Base-by-base conservation (phyloP, 768 basidiomycete genomes). In the Lyophyllum shimeji region DNA sequence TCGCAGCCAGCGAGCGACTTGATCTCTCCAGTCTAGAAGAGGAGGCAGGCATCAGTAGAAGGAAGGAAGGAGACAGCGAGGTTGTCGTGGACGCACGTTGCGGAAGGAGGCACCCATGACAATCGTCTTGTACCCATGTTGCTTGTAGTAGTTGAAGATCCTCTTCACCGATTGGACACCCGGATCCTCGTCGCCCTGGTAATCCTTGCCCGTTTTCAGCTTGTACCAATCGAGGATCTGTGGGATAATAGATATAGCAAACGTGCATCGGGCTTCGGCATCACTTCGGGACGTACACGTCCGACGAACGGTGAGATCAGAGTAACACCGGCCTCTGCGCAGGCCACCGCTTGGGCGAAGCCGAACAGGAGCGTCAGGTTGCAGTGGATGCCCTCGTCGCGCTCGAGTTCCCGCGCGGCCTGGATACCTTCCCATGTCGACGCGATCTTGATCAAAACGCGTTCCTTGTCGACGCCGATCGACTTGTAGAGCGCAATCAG, bases 91-190 rank as follows among this genome's bases (percentile, higher is more conserved):
- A 77, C 89, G 55, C 64, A 95, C 88, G 81, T 98, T 98, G 71
- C 97, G 91, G 95, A 99, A 98, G 29, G 94, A 96, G 57, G 97
- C 97, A 70, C 96, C 97, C 97, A 98, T 98, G 73, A 98, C 96
- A 75, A 99, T 98, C 65, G 97, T 99, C 68, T 95, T 93, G 85
- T 99, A 98, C 57, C 84, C 82, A 76, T 98, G 85, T 71, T 97
- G 95, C 83, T 98, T 98, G 86, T 99, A 99, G 76, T 95, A 98
- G 82, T 96, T 92, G 86, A 89, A 99, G 80, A 99, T 99, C 76
- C 83, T 90, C 80, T 92, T 89, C 60, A 99, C 97, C 40, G 92
- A 95, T 73, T 86, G 74, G 65, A 99, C 97, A 79, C 97, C 96
- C 11, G 96, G 96, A 79, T 98, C 96, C 45, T 87, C 84, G 61